Evolutionary conservation across 192 early-diverging fungal genomes (phyloP).

Genomic region (Blastocladiella britannica): DNA sequence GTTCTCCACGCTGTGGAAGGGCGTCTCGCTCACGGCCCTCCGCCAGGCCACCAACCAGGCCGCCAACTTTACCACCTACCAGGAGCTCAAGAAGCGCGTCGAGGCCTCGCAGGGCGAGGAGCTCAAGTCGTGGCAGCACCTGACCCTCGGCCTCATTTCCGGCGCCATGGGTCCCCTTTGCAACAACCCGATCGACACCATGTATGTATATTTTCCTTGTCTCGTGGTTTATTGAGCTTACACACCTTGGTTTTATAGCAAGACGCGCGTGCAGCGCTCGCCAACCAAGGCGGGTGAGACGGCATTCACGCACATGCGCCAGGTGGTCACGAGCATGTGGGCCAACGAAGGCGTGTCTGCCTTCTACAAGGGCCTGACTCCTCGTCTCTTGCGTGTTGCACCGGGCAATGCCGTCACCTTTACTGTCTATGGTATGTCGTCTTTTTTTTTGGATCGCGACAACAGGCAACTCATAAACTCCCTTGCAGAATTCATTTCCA

Average conservation of each 20-base stretch:
- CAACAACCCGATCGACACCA: slow-evolving; percentile 93
- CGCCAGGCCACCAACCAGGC: slow-evolving; percentile 95
- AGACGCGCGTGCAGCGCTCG: slow-evolving; percentile 89
- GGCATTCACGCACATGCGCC: slow-evolving; percentile 57
- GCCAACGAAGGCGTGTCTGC: slow-evolving; percentile 77
- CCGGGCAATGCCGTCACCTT: slow-evolving; percentile 95
- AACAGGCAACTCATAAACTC: too few species aligned
- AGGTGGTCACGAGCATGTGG: slow-evolving; percentile 52
- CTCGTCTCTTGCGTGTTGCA: slow-evolving; percentile 79
- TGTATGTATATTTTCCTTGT: too few species aligned
- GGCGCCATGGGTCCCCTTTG: slow-evolving; percentile 79
- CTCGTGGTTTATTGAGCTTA: too few species aligned
- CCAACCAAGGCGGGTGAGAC: slow-evolving; percentile 38
- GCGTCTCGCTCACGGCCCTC: slow-evolving; percentile 76
- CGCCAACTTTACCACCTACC: slow-evolving; percentile 95
- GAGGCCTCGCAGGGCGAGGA: slow-evolving; percentile 40
- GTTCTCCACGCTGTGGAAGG: slow-evolving; percentile 68
- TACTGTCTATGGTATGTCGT: slow-evolving; percentile 83
- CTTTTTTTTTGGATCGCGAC: too few species aligned
- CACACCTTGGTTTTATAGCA: too few species aligned
- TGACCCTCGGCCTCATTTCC: slow-evolving; percentile 74
- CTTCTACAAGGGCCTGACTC: slow-evolving; percentile 89
- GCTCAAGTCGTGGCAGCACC: slow-evolving; percentile 76
- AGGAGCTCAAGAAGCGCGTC: slow-evolving; percentile 66
- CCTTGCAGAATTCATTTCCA: not conserved